Percentiles rank a stretch among this genome's conserved stretches.
These are phyloP conservation scores for Medicago arabica DNA, from an alignment of 306 rosid genomes.

Conservation along the genomic window DNA sequence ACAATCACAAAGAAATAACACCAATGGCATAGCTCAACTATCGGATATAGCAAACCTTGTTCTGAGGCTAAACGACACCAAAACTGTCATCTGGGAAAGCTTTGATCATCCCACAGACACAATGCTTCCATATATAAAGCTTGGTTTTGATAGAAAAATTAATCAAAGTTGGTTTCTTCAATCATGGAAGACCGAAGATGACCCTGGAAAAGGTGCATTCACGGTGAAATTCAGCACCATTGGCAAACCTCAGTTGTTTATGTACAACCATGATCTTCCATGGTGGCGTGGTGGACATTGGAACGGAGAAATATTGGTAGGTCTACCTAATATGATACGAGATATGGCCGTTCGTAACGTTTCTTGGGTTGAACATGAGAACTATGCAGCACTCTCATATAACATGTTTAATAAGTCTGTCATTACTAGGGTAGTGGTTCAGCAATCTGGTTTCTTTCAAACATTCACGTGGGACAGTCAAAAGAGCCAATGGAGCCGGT, in stretches of 20 bases:
- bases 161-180: slow-evolving; percentile 40
- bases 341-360: slow-evolving; percentile 18
- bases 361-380: slow-evolving; percentile 22
- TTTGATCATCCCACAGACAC: slow-evolving; percentile 48
- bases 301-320: slow-evolving; percentile 16
- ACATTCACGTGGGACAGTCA: slow-evolving; percentile 50
- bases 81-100: slow-evolving; percentile 43
- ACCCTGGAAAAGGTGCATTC: slow-evolving; percentile 57
- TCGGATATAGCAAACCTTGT: slow-evolving; percentile 43
- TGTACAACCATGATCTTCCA: slow-evolving; percentile 34
- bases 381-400: neutral
- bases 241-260: slow-evolving; percentile 54
- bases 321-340: slow-evolving; percentile 40
- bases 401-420: slow-evolving; percentile 6
- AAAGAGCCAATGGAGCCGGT: slow-evolving; percentile 47
- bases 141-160: slow-evolving; percentile 40
- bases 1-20: neutral
- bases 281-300: slow-evolving; percentile 45
- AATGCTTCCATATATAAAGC: slow-evolving; percentile 2
- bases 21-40: slow-evolving; percentile 37
- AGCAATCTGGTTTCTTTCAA: slow-evolving; percentile 44
- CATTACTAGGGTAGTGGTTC: slow-evolving; percentile 23
- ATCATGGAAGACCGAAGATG: slow-evolving; percentile 50
- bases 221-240: slow-evolving; percentile 25
- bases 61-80: slow-evolving; percentile 2